phyloP scores from a whole-genome alignment of 164 flowering plant species.

The Houttuynia cordata region DNA sequence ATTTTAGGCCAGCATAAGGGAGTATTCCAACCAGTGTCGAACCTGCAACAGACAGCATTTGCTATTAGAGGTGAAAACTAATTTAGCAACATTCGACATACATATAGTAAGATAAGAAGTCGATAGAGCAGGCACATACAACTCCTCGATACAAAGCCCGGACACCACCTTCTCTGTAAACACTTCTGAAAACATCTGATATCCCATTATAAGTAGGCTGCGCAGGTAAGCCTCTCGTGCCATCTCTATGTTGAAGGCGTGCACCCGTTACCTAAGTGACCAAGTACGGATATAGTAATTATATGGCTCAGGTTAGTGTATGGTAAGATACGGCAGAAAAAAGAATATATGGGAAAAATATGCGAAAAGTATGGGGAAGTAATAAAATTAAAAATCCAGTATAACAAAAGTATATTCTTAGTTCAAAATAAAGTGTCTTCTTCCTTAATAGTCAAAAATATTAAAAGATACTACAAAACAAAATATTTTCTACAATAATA shows the following conservation, averaged over 20 bases:
- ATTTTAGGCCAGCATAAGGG: constrained; percentile 94
- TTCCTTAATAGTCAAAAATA: too few species aligned
- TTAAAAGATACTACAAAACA: too few species aligned
- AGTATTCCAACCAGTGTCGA: constrained; percentile 90
- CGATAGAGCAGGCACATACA: constrained; percentile 19
- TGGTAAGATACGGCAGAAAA: too few species aligned
- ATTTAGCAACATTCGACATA: neutral
- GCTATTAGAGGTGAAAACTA: neutral
- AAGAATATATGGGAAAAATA: too few species aligned
- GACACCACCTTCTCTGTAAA: constrained; percentile 65
- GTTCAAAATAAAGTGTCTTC: too few species aligned
- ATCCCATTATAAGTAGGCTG: constrained; percentile 63
- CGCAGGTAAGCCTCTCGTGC: constrained; percentile 17
- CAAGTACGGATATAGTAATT: too few species aligned
- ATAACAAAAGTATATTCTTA: too few species aligned
- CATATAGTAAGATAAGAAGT: neutral
- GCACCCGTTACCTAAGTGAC: constrained; percentile 47
- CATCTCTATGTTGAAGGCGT: constrained; percentile 18
- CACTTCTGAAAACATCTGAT: constrained; percentile 54
- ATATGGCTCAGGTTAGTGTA: too few species aligned
- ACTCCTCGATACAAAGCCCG: constrained; percentile 79
- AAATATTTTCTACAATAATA: too few species aligned
- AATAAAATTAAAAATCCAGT: too few species aligned
- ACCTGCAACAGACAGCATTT: constrained; percentile 30
- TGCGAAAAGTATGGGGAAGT: too few species aligned